Base-by-base conservation (phyloP, 176 grass and related monocot species). In the Avena atlantica region DNA sequence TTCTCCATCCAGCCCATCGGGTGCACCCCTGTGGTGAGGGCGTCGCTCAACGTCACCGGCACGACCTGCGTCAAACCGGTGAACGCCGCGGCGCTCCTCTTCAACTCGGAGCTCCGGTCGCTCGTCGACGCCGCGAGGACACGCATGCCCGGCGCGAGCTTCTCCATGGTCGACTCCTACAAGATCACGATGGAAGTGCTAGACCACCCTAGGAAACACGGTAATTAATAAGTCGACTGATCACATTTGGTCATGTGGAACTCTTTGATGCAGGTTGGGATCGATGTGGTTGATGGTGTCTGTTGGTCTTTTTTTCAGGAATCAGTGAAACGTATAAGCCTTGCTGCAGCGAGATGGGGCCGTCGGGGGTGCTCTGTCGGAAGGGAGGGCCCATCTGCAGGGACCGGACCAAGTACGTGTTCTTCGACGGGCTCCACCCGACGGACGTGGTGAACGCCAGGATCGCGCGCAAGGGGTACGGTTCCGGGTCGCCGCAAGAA, bases 401-500 rank as follows among this genome's bases (percentile, higher is more conserved):
- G 3, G 81, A 90, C 82, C 82, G 93, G 49, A 78, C 51, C 16
- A 61, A 87, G 49, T 89, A 92, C 17, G 85, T 92, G 1, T 94
- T 94, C 88, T 94, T 94, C 58, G 90, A 94, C 78, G 93, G 93
- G 13, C 93, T 92, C 24, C 93, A 94, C 81, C 93, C 93, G 5
- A 94, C 90, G 9, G 93, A 94, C 45, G 78, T 80, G 5, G 90
- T 94, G 55, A 94, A 94, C 21, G 85, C 27, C 23, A 80, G 67
- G 93, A 86, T 94, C 52, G 81, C 87, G 13, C 85, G 58, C 34
- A 83, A 81, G 52, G 93, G 74, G 5, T 94, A 81, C 19, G 29
- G 74, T 20, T 92, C 93, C 16, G 56, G 24, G 11, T 87, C 74
- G 34, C 62, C 70, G 19, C 42, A 81, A 4, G 88, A 86, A 59